Base-by-base conservation (phyloP, 257 asterid genomes). In the Linderniella brevidens region DNA sequence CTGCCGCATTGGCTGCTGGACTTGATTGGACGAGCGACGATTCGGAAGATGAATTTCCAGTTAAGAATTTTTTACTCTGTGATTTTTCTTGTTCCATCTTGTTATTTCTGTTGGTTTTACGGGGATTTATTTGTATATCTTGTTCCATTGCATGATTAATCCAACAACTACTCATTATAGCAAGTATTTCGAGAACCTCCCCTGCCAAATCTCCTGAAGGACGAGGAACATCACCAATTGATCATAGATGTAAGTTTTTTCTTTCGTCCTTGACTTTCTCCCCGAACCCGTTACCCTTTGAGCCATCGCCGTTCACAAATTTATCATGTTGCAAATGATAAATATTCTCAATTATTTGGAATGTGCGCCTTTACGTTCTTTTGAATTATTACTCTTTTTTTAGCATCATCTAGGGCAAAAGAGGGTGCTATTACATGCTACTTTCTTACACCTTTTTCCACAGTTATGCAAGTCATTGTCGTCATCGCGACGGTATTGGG, bases 1-100 rank as follows among this genome's bases (percentile, higher is more conserved):
- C 92, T 53, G 94, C 83, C 39, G 76, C 82, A 25, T 54, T 77
- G 67, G 94, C 97, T 62, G 93, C 80, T 64, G 93, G 96, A 59
- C 52, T 67, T 59, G 80, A 82, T 62, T 82, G 79, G 80, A 59
- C 53, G 42, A 82, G 96, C 57, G 96, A 82, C 35, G 90, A 77
- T 66, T 81, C 93, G 18, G 93, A 85, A 40, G 71, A 73, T 35
- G 90, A 86, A 58, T 67, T 80, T 52, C 86, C 75, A 12, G 86
- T 76, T 25, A 25, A 25, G 6, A 25, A 6, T 25, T 25, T 6
- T 25, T 25, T 2, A 25, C n/a, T n/a, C n/a, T n/a, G n/a, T 25
- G 32, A 6, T 25, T 25, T 25, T 2, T 25, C 6, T 6, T 2
- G 32, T 25, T 25, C 32, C 32, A 25, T 2, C 32, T n/a, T n/a